Evolutionary conservation across 108 stramenopile genomes (phyloP).

Genomic region (Cylindrotheca fusiformis): DNA sequence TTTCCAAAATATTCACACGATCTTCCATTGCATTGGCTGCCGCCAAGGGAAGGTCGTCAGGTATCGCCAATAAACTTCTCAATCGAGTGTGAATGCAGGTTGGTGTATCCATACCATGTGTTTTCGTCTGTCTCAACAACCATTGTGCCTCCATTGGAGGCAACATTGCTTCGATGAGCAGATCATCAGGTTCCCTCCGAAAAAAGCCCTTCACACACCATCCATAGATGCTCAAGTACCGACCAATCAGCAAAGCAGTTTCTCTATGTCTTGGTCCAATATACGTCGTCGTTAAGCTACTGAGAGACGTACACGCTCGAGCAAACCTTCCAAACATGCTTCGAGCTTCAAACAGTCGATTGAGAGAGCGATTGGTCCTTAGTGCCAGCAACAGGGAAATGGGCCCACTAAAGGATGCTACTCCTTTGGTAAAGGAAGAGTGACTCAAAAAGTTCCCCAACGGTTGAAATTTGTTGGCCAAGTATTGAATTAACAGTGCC

Average conservation of each 20-base stretch:
- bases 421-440: conserved; percentile 10
- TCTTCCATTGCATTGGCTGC: conserved; percentile 20
- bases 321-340: conserved; percentile 19
- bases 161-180: conserved; percentile 20
- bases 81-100: conserved; percentile 26
- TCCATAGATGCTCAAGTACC: conserved; percentile 30
- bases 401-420: conserved; percentile 30
- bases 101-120: conserved; percentile 12
- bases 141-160: conserved; percentile 27
- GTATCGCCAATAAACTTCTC: conserved; percentile 15
- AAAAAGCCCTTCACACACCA: conserved; percentile 35
- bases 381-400: conserved; percentile 40
- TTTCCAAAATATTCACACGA: conserved; percentile 33
- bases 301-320: conserved; percentile 10
- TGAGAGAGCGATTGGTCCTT: conserved; percentile 30
- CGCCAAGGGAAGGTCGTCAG: conserved; percentile 12
- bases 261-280: conserved; percentile 11
- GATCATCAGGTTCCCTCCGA: conserved; percentile 28
- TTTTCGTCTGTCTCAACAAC: conserved; percentile 9
- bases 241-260: conserved; percentile 22
- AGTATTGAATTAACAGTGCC: conserved; percentile 18
- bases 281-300: conserved; percentile 25
- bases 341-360: conserved; percentile 30
- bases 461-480: background rate
- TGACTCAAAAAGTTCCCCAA: background rate